Evolutionary conservation across 2,329 filamentous ascomycete species (phyloP).

Genomic region (Thelonectria blattea): DNA sequence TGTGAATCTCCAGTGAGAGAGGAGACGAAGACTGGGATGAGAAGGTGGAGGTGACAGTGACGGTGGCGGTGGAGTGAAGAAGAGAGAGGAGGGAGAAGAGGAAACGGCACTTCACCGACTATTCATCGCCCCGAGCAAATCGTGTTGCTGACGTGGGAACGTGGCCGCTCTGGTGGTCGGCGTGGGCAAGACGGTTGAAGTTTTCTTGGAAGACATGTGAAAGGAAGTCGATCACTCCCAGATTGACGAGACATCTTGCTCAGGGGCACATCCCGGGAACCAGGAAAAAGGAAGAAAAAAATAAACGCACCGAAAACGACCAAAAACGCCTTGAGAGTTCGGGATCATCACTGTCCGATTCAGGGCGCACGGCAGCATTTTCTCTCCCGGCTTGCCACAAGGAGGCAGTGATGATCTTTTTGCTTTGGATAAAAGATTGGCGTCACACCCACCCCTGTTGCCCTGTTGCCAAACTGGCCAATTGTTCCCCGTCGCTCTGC

Average conservation of each 20-base stretch:
- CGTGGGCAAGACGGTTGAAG: neutral
- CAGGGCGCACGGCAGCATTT: neutral
- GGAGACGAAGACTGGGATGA: conserved; percentile 23
- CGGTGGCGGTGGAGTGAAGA: no score
- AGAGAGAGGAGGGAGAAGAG: conserved; percentile 2
- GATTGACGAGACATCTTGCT: neutral
- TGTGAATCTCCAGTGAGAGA: conserved; percentile 78
- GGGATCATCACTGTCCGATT: neutral
- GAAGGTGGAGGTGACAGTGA: conserved; percentile 10
- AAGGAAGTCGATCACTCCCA: neutral
- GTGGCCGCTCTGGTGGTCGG: neutral
- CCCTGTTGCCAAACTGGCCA: no score
- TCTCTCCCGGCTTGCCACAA: neutral
- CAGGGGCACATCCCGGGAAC: neutral
- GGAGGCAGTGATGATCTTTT: conserved; percentile 6
- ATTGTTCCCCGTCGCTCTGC: neutral
- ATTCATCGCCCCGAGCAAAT: neutral
- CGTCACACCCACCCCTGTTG: neutral
- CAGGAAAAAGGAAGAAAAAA: neutral
- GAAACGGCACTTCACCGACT: conserved; percentile 1
- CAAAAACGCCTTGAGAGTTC: neutral
- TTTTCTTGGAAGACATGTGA: conserved; percentile 4
- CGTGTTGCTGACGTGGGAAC: neutral
- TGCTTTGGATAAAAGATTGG: neutral
- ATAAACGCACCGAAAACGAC: no score